Conservation (phyloP, 1,139 yeast species). For the Candida sp. region DNA sequence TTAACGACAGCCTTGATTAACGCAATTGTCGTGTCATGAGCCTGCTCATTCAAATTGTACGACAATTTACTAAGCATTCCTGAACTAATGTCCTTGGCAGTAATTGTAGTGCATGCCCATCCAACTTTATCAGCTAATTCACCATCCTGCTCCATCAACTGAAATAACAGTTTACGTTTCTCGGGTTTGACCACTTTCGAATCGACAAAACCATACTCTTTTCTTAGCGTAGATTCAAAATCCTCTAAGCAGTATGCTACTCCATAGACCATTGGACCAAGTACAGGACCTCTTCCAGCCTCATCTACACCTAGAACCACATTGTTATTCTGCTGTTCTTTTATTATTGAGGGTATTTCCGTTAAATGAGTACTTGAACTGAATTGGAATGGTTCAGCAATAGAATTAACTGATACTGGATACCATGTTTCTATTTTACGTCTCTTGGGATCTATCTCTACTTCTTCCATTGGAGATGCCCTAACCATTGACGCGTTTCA, state of each 20-base stretch:
- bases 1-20: conserved; percentile 61
- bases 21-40: conserved; percentile 89
- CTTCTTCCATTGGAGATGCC: not conserved
- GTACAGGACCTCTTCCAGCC: conserved; percentile 97
- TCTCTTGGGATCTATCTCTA: conserved; percentile 1
- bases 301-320: conserved; percentile 88
- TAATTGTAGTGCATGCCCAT: conserved; percentile 82
- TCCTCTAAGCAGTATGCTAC: conserved; percentile 67
- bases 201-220: conserved; percentile 80
- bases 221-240: conserved; percentile 50
- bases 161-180: conserved; percentile 60
- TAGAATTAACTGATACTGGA: conserved; percentile 29
- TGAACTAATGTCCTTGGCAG: conserved; percentile 81
- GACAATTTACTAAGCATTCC: conserved; percentile 73
- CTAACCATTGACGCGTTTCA: not conserved
- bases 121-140: conserved; percentile 65
- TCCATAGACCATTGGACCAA: conserved; percentile 98
- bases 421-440: conserved; percentile 16
- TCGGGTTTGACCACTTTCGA: conserved; percentile 82
- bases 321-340: conserved; percentile 14
- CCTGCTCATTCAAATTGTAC: conserved; percentile 90
- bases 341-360: conserved; percentile 21
- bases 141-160: conserved; percentile 48
- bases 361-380: conserved; percentile 35
- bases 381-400: conserved; percentile 22